These are phyloP conservation scores for Linum tenue DNA, from an alignment of 345 rosid species.

Conservation along the genomic window DNA sequence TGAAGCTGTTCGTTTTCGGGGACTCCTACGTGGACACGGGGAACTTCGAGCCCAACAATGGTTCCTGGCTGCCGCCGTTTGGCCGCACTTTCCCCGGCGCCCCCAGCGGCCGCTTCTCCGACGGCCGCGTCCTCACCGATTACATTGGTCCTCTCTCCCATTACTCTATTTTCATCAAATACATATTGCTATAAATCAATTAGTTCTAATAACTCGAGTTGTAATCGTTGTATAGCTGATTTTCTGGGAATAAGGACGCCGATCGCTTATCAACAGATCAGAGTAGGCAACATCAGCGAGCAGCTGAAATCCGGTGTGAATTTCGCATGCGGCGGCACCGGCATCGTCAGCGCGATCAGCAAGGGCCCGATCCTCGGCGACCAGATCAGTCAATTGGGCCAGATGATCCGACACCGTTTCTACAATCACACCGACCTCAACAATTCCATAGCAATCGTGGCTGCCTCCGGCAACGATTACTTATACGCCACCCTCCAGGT, in stretches of 20 bases:
- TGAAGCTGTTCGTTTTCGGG: constrained; percentile 15
- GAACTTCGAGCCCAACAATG: neutral
- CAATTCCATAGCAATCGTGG: constrained; percentile 31
- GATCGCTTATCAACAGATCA: constrained; percentile 2
- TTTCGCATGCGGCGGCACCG: constrained; percentile 45
- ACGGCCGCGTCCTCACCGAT: constrained; percentile 19
- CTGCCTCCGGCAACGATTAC: constrained; percentile 44
- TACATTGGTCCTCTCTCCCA: constrained; percentile 6
- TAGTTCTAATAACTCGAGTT: neutral
- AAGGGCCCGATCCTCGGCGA: constrained; percentile 36
- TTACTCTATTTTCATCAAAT: neutral
- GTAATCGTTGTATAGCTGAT: neutral
- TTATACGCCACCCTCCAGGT: constrained; percentile 19
- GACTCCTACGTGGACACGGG: constrained; percentile 17
- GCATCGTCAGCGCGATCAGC: constrained; percentile 33
- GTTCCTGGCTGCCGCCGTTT: constrained; percentile 11
- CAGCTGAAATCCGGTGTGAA: constrained; percentile 7
- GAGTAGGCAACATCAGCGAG: neutral
- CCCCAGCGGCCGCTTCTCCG: constrained; percentile 19
- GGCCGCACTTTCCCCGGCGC: constrained; percentile 15
- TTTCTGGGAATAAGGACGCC: constrained; percentile 7
- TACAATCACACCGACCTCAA: constrained; percentile 23
- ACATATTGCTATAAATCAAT: neutral
- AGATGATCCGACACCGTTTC: constrained; percentile 15
- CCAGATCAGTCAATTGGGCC: constrained; percentile 33